Conservation (phyloP, 129 eudicot species). For the Arctium minus region DNA sequence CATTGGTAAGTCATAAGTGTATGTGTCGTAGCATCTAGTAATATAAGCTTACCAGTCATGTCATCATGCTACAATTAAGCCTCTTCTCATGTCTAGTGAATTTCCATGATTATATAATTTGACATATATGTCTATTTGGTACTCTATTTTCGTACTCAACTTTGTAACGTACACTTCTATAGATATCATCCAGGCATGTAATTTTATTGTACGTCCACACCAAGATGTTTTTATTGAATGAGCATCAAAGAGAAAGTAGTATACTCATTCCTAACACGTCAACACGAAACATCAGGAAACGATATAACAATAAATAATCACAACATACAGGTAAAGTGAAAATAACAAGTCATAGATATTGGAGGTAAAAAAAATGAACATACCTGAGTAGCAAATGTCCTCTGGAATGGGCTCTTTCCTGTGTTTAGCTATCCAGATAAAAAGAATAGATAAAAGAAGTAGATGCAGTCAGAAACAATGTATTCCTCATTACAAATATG, state of each 20-base stretch:
- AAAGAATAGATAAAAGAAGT: not conserved
- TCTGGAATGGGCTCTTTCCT: slow-evolving; percentile 91
- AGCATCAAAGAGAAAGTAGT: not conserved
- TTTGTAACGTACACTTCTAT: not conserved
- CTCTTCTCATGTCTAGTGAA: not conserved
- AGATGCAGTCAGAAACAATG: slow-evolving; percentile 3
- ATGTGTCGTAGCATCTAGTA: too few relatives aligned
- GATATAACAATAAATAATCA: not conserved
- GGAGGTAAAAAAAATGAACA: slow-evolving; percentile 7
- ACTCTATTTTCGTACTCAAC: not conserved
- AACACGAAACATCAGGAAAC: not conserved
- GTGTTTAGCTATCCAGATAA: slow-evolving; percentile 55
- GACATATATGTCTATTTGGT: not conserved
- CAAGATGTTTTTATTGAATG: not conserved
- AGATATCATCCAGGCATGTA: slow-evolving; percentile 9
- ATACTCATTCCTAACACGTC: not conserved
- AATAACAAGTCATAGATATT: not conserved
- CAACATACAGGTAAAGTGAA: not conserved
- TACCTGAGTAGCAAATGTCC: slow-evolving; percentile 92
- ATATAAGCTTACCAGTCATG: not conserved
- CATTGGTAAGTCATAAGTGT: not conserved
- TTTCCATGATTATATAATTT: not conserved
- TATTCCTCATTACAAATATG: not conserved
- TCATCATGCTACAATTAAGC: not conserved
- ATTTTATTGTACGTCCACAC: not conserved